These are phyloP conservation scores for Xylariaceae sp. DNA, from an alignment of 2,329 filamentous ascomycete genomes.

Conservation along the genomic window DNA sequence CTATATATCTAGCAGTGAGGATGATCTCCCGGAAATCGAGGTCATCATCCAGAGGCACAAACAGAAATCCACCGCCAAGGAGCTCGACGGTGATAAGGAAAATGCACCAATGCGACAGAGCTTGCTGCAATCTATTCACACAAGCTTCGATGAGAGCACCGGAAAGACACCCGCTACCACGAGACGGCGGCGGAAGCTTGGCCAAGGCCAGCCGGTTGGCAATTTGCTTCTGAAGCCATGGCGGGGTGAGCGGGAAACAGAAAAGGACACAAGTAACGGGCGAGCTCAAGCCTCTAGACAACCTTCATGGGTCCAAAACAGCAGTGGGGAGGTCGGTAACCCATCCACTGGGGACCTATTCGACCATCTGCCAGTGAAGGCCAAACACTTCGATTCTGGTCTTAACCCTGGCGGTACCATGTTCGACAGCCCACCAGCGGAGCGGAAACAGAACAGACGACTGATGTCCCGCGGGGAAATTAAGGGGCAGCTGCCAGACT, in stretches of 20 bases:
- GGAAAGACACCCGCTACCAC: constrained; percentile 17
- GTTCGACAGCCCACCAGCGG: constrained; percentile 12
- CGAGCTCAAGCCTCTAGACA: constrained; percentile 8
- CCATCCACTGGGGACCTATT: constrained; percentile 14
- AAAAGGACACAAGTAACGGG: constrained; percentile 2
- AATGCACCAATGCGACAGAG: neutral
- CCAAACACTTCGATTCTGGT: constrained; percentile 12
- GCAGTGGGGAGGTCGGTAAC: constrained; percentile 9
- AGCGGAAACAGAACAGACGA: constrained; percentile 13
- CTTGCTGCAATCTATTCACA: constrained; percentile 3
- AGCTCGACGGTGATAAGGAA: constrained; percentile 10
- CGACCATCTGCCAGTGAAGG: constrained; percentile 15
- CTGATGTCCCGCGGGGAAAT: constrained; percentile 10
- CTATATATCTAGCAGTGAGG: constrained; percentile 31
- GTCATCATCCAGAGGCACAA: constrained; percentile 29
- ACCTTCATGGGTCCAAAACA: constrained; percentile 8
- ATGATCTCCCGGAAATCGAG: constrained; percentile 42
- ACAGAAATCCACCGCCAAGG: constrained; percentile 13
- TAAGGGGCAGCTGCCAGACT: constrained; percentile 1
- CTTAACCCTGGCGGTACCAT: constrained; percentile 5
- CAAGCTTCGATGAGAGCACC: neutral
- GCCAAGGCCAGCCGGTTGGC: constrained; percentile 25
- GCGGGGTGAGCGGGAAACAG: constrained; percentile 12
- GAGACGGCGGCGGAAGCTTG: constrained; percentile 31
- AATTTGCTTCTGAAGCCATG: constrained; percentile 30